phyloP scores from a whole-genome alignment of 2,329 filamentous ascomycete species.

The Ceratocystis colombiana region DNA sequence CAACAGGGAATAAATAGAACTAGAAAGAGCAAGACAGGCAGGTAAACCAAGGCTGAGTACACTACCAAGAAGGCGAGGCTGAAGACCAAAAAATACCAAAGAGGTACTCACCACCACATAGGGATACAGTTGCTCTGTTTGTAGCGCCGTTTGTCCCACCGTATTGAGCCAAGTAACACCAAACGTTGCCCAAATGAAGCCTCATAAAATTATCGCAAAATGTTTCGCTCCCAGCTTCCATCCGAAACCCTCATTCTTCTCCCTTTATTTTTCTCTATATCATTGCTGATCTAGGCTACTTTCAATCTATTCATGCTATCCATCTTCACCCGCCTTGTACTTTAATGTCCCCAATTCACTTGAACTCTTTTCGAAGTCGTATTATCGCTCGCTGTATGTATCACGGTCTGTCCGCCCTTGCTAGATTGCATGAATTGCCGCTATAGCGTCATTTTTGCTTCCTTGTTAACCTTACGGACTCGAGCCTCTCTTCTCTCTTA shows the following conservation, averaged over 20 bases:
- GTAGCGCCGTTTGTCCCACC: not conserved
- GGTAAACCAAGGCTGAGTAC: too few relatives aligned
- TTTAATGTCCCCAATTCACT: not conserved
- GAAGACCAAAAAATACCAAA: too few relatives aligned
- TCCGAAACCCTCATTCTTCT: not conserved
- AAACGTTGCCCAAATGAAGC: not conserved
- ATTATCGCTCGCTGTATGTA: too few relatives aligned
- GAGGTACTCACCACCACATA: too few relatives aligned
- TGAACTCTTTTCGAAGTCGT: too few relatives aligned
- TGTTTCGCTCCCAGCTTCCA: not conserved
- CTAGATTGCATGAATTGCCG: conserved; percentile 7
- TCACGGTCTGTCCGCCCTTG: not conserved
- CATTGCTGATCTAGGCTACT: not conserved
- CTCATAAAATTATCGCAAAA: not conserved
- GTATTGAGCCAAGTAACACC: not conserved
- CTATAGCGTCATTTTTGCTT: conserved; percentile 2
- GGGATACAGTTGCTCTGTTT: not conserved
- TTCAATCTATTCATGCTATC: not conserved
- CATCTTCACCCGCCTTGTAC: not conserved
- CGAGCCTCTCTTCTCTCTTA: too few relatives aligned
- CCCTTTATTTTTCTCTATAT: not conserved
- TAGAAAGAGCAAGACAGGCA: too few relatives aligned
- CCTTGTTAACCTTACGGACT: not conserved
- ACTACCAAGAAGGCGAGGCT: too few relatives aligned
- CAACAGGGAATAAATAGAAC: too few relatives aligned